These are phyloP conservation scores for Cubamyces sp. DNA, from an alignment of 768 basidiomycete species.

Conservation along the genomic window DNA sequence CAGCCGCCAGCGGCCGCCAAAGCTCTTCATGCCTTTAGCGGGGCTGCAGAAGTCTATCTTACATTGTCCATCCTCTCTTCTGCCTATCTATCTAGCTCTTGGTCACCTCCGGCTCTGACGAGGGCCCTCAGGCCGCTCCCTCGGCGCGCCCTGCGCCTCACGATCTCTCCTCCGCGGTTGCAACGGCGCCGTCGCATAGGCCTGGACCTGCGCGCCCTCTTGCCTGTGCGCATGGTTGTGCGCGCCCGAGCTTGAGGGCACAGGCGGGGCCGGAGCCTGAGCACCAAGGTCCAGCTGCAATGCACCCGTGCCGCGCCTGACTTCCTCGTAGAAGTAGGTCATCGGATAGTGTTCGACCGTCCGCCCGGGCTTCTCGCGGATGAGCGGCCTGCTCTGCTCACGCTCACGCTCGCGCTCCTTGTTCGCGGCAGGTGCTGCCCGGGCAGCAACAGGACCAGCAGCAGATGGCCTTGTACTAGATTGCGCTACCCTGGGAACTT, in stretches of 20 bases:
- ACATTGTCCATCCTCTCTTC: background rate
- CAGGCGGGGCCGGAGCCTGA: no score
- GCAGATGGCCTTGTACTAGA: no score
- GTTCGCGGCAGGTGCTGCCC: background rate
- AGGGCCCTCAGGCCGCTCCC: no score
- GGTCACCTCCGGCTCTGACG: no score
- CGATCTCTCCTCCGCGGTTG: background rate
- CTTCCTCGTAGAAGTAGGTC: constrained; percentile 3
- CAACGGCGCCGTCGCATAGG: background rate
- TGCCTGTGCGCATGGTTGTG: background rate
- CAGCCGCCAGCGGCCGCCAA: background rate
- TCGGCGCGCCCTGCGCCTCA: background rate
- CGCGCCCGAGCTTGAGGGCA: background rate
- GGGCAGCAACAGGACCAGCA: no score
- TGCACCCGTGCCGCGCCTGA: background rate
- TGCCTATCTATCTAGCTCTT: no score
- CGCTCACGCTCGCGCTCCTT: background rate
- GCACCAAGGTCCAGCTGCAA: no score
- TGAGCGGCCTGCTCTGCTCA: background rate
- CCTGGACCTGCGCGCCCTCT: no score
- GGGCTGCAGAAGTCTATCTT: background rate
- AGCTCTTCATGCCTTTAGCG: background rate
- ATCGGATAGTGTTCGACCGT: constrained; percentile 5
- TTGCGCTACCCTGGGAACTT: no score
- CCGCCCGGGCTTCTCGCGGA: background rate